A percentile compares a stretch with the other conserved stretches of the same genome.
Conservation (phyloP, 2,329 filamentous ascomycete genomes). For the Arthrobotrys sphaeroides region DNA sequence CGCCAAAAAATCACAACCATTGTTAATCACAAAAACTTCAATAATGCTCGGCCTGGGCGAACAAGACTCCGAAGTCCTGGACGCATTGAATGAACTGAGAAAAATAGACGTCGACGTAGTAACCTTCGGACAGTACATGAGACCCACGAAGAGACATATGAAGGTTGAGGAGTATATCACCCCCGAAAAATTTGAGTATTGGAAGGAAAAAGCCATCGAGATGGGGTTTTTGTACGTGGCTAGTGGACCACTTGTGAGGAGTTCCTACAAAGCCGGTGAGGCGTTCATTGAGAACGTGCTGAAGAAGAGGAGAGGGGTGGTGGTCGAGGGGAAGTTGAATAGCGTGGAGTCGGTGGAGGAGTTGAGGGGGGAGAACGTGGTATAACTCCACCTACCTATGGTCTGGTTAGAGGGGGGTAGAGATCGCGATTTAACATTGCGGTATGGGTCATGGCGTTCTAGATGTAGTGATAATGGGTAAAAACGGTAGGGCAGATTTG, state of each 20-base stretch:
- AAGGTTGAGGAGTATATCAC: slow-evolving; percentile 95
- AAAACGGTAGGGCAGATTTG: neutral
- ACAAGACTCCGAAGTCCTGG: slow-evolving; percentile 84
- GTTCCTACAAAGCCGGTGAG: slow-evolving; percentile 97
- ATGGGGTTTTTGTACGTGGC: slow-evolving; percentile 98
- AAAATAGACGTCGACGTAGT: slow-evolving; percentile 88
- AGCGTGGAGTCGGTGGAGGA: slow-evolving; percentile 40
- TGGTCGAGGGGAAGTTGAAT: slow-evolving; percentile 21
- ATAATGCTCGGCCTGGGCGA: slow-evolving; percentile 97
- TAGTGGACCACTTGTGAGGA: slow-evolving; percentile 88
- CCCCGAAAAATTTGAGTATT: slow-evolving; percentile 88
- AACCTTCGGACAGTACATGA: slow-evolving; percentile 99
- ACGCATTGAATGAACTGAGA: slow-evolving; percentile 76
- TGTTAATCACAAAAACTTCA: slow-evolving; percentile 96
- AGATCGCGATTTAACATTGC: slow-evolving; percentile 27
- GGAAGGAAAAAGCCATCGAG: slow-evolving; percentile 87
- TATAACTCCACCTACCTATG: neutral
- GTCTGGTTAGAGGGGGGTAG: neutral
- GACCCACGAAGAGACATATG: slow-evolving; percentile 96
- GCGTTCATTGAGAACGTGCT: slow-evolving; percentile 98
- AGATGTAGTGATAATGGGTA: neutral
- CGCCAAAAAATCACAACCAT: slow-evolving; percentile 79
- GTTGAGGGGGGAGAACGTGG: slow-evolving; percentile 31
- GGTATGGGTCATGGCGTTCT: neutral
- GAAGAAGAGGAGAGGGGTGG: slow-evolving; percentile 73